Percentiles rank a stretch among this genome's conserved stretches.
These are phyloP conservation scores for Sphaerulina populicola DNA, from an alignment of 2,329 filamentous ascomycete species.

Conservation along the genomic window DNA sequence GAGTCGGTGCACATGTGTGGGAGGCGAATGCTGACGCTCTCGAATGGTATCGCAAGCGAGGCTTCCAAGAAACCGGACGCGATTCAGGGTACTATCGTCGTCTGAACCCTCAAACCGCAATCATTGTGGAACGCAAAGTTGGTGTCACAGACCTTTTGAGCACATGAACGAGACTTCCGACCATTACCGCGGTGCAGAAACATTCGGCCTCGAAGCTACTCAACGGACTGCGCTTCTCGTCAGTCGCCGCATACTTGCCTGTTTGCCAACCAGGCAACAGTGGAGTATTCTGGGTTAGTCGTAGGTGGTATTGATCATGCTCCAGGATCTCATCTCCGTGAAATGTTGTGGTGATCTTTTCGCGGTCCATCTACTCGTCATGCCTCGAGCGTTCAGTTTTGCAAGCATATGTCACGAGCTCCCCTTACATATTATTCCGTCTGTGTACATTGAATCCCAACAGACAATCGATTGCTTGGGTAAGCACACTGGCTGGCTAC, in stretches of 20 bases:
- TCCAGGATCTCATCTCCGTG: too few species aligned
- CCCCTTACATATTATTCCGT: conserved; percentile 10
- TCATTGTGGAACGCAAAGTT: conserved; percentile 40
- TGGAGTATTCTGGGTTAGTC: too few species aligned
- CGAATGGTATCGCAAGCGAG: conserved; percentile 53
- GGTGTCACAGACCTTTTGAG: conserved; percentile 25
- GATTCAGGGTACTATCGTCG: conserved; percentile 53
- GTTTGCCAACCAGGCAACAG: too few species aligned
- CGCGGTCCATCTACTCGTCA: conserved; percentile 12
- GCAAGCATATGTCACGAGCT: too few species aligned
- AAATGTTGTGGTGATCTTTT: too few species aligned
- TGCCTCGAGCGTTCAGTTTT: conserved; percentile 7
- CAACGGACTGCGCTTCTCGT: not conserved
- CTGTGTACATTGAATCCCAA: conserved; percentile 12
- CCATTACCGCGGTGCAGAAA: not conserved
- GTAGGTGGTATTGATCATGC: too few species aligned
- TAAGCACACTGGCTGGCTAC: too few species aligned
- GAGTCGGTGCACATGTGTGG: conserved; percentile 56
- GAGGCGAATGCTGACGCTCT: conserved; percentile 53
- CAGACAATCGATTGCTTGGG: not conserved
- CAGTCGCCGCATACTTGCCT: too few species aligned
- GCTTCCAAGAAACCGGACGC: conserved; percentile 46
- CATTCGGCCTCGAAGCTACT: not conserved
- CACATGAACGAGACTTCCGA: not conserved
- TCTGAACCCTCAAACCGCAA: conserved; percentile 49